phyloP scores from a whole-genome alignment of 441 rosid species.

The Gossypium laxum region DNA sequence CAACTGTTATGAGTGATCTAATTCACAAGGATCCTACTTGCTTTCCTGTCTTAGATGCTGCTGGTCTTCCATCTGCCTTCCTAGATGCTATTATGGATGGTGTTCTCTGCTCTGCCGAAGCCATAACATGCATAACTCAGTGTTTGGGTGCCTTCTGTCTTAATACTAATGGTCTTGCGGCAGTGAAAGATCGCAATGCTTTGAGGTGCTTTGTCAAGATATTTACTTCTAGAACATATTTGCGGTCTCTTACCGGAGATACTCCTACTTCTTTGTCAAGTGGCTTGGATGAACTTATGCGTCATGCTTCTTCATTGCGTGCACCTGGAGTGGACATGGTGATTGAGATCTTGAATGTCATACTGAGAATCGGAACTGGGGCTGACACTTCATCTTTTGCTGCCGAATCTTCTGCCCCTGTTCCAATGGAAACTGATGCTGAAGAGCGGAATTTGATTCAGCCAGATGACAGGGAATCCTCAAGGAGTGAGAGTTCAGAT shows the following conservation, averaged over 20 bases:
- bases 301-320: conserved; percentile 86
- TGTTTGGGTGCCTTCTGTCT: conserved; percentile 95
- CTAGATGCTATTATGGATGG: conserved; percentile 87
- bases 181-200: conserved; percentile 75
- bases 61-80: conserved; percentile 89
- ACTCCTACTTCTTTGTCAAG: conserved; percentile 73
- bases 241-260: conserved; percentile 78
- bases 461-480: conserved; percentile 33
- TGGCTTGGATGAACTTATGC: conserved; percentile 89
- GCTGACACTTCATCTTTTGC: conserved; percentile 36
- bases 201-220: conserved; percentile 85
- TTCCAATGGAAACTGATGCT: conserved; percentile 88
- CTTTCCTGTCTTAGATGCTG: conserved; percentile 72
- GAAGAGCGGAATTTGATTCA: conserved; percentile 42
- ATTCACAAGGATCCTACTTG: conserved; percentile 98
- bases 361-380: conserved; percentile 62
- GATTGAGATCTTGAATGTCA: conserved; percentile 62
- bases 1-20: conserved; percentile 90
- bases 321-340: conserved; percentile 82
- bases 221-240: conserved; percentile 66
- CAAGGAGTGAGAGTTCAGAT: conserved; percentile 42
- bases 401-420: conserved; percentile 43
- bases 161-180: conserved; percentile 77
- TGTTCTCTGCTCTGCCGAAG: conserved; percentile 84
- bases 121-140: conserved; percentile 91